These are phyloP conservation scores for Annona cherimola DNA, from an alignment of 164 flowering plant genomes.

Conservation along the genomic window DNA sequence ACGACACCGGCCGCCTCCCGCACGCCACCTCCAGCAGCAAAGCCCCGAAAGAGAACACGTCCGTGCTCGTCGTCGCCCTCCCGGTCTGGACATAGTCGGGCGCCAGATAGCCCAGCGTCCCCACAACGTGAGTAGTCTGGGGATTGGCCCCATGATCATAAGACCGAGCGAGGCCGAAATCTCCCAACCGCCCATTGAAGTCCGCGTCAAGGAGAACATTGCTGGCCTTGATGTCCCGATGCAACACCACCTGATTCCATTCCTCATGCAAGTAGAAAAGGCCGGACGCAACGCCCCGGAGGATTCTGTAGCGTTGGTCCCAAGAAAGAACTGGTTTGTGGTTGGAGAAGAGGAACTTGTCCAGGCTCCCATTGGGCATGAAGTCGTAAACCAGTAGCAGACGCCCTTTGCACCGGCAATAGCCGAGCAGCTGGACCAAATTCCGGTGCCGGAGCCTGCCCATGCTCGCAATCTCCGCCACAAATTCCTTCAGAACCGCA, in stretches of 20 bases:
- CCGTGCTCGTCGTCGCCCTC: slow-evolving; percentile 4
- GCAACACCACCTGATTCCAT: slow-evolving; percentile 14
- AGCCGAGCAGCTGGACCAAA: slow-evolving; percentile 65
- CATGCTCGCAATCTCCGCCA: slow-evolving; percentile 55
- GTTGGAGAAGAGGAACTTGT: slow-evolving; percentile 47
- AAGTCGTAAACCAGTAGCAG: slow-evolving; percentile 64
- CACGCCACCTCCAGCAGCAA: neutral
- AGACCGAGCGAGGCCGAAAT: slow-evolving; percentile 12
- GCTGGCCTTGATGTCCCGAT: slow-evolving; percentile 19
- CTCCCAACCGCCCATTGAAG: slow-evolving; percentile 9
- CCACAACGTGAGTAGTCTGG: slow-evolving; percentile 13
- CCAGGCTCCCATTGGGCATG: slow-evolving; percentile 81
- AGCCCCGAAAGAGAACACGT: slow-evolving; percentile 13
- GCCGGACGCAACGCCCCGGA: slow-evolving; percentile 14
- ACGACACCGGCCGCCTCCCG: no score
- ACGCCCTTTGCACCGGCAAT: slow-evolving; percentile 54
- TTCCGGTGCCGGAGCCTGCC: slow-evolving; percentile 72
- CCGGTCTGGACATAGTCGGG: slow-evolving; percentile 5
- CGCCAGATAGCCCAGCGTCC: slow-evolving; percentile 14
- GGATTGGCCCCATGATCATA: slow-evolving; percentile 12
- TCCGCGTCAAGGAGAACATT: slow-evolving; percentile 11
- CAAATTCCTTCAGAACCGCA: slow-evolving; percentile 57
- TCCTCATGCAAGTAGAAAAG: slow-evolving; percentile 14
- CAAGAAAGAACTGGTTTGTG: slow-evolving; percentile 37
- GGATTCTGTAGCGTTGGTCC: slow-evolving; percentile 43